Evolutionary conservation across 768 basidiomycete species (phyloP), one percentile per base, ranked within the genome.

Genomic region (Saitozyma sp.): DNA sequence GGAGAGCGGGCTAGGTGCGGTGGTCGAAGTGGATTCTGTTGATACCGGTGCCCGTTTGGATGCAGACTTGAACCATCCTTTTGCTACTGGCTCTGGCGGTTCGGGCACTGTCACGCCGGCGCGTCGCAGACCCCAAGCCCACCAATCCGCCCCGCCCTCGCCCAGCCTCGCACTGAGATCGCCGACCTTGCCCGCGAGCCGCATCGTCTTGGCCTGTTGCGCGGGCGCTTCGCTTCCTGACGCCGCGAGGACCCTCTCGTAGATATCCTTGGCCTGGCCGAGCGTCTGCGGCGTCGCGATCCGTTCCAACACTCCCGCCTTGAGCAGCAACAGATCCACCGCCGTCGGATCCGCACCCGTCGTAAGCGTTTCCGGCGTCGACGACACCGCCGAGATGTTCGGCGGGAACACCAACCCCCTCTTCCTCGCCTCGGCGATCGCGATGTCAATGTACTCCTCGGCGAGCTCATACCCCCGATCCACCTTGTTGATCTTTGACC

Each of bases 221-320:
- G 42, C 45, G 16, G 39, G 54, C 11, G 38, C 51, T 11, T 62
- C 59, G 40, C 58, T 58, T 9, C 61, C 52, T 13, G 51, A 50
- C 19, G 65, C 60, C 11, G 54, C 56, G 8, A 78, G 63, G 13
- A 79, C 67, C 16, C 63, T 62, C 61, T 77, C 67, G 60, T 79
- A 79, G 1, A 74, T 53, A 16, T 77, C 73, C 55, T 73, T 72
- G 0, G 76, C 73, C 48, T 72, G 68, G 10, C 57, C 8, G 0
- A 75, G 54, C 3, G 69, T 58, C 10, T 71, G 61, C 5, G 57
- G 51, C 6, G 74, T 72, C 6, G 64, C 64, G 19, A 79, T 72
- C 17, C 78, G 54, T 58, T 79, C 78, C 43, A 76, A 50, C 14
- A 76, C 65, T 10, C 74, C 76, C 7, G 78, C 78, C 59, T 79